Conservation (phyloP, 495 filamentous ascomycete species). For the Neurospora sp. region DNA sequence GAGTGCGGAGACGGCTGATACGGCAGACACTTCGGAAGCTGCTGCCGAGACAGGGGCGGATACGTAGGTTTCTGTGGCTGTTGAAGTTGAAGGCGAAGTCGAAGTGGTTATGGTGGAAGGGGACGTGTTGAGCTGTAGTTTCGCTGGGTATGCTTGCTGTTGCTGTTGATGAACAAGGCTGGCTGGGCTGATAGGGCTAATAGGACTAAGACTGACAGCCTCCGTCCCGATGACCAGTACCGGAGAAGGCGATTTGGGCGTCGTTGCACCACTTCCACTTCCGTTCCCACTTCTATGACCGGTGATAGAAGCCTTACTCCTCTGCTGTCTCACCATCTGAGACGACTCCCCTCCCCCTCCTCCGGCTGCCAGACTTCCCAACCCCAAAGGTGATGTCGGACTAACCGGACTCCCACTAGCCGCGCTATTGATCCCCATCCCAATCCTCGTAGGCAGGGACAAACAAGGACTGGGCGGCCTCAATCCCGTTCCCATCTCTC, state of each 20-base stretch:
- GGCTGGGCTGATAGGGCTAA: background rate
- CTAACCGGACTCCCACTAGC: background rate
- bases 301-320: background rate
- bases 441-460: background rate
- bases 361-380: too few relatives aligned
- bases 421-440: background rate
- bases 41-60: background rate
- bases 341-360: too few relatives aligned
- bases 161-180: background rate
- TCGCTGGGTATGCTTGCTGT: background rate
- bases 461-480: background rate
- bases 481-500: background rate
- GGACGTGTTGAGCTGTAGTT: background rate
- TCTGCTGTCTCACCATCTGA: background rate
- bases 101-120: background rate
- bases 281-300: background rate
- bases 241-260: background rate
- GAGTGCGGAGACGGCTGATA: background rate
- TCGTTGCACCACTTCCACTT: background rate
- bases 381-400: too few relatives aligned
- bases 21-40: background rate
- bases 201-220: background rate
- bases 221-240: background rate
- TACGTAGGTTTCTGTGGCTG: background rate
- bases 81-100: background rate